phyloP scores from a whole-genome alignment of 2,329 filamentous ascomycete species.

The Fusarium haematococcum region DNA sequence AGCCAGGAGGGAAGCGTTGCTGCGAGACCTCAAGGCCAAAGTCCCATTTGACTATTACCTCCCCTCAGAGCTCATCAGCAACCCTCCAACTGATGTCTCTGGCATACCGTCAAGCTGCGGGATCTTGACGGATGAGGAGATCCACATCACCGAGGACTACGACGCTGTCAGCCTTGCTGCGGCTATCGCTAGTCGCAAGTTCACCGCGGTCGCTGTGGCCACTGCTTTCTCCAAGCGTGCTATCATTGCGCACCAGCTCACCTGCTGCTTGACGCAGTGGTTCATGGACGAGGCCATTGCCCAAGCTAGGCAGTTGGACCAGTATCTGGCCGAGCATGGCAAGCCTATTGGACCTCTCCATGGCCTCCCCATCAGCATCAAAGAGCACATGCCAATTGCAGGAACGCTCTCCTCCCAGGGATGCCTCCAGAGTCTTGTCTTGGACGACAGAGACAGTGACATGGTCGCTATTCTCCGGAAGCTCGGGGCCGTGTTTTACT shows the following conservation, averaged over 20 bases:
- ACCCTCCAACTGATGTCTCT: neutral
- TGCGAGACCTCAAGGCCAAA: constrained; percentile 47
- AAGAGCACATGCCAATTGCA: neutral
- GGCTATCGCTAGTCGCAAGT: neutral
- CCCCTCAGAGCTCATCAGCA: constrained; percentile 29
- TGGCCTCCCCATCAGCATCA: neutral
- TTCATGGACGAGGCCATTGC: neutral
- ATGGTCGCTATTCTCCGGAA: neutral
- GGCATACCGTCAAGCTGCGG: neutral
- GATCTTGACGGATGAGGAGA: neutral
- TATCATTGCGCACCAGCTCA: neutral
- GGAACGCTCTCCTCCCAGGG: neutral
- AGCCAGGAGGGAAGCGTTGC: constrained; percentile 33
- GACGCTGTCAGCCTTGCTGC: neutral
- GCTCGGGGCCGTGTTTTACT: neutral
- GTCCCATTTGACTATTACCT: constrained; percentile 49
- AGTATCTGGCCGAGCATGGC: neutral
- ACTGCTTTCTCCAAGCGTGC: neutral
- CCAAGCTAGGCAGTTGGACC: neutral
- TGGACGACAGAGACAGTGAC: neutral
- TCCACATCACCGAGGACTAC: neutral
- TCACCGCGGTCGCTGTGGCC: neutral
- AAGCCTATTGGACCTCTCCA: neutral
- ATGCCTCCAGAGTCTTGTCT: neutral
- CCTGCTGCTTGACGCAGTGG: neutral